Base-by-base conservation (phyloP, 2,329 filamentous ascomycete species). In the Hypoxylon rubiginosum region DNA sequence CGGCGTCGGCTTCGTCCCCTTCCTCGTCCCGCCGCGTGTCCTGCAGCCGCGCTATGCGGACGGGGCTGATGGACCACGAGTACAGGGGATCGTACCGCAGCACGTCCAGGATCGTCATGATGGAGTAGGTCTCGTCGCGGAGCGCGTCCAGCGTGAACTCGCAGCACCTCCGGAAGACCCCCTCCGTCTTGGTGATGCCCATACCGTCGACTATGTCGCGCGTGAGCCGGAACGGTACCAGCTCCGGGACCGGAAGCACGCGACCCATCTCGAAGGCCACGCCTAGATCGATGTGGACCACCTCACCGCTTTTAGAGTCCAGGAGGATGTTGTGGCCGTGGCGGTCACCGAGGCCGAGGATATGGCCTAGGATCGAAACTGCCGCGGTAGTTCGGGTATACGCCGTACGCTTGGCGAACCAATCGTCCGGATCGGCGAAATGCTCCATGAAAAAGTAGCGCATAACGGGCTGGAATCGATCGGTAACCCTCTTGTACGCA, bases 81-180 rank as follows among this genome's bases (percentile, higher is more conserved):
- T 98, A 97, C 66, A 99, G 82, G 0, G 96, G 97, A 83, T 99
- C 96, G 79, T 97, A 98, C n/a, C 97, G 91, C 64, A 99, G 83
- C 21, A 99, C 97, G 76, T 99, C 97, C 19, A 99, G 88, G 57
- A 99, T 94, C 0, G 96, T 98, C 94, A 97, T 98, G 81, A 99
- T 99, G 48, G 92, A 94, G 77, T 97, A 97, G 11, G 92, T 92
- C 78, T 99, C 96, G 73, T 97, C 92, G n/a, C 96, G 90, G 36
- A 99, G 83, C 1, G 97, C 94, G 67, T 97, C 94, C 32, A 99
- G 88, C 0, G 94, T 98, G 77, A 98, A 98, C 77, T 99, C 97
- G 78, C 96, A 99, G 80, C 95, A 98, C n/a, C 97, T 89, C 7
- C 96, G 89, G 82, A 98, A 99, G 0, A 98, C 94, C 3, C 96